Conservation (phyloP, 371 early-diverging fungal species). For the Mucor saturninus region DNA sequence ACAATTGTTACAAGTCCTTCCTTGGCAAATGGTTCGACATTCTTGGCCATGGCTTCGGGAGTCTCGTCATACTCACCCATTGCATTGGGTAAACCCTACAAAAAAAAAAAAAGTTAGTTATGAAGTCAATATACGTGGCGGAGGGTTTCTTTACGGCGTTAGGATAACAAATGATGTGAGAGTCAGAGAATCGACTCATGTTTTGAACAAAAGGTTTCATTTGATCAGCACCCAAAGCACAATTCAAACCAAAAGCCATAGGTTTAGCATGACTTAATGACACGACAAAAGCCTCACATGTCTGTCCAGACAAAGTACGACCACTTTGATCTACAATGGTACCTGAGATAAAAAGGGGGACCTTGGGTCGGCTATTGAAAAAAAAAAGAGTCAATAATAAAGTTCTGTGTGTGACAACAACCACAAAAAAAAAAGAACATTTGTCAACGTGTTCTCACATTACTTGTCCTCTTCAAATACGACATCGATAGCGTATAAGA, state of each 20-base stretch:
- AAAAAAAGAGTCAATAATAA: not conserved
- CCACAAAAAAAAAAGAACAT: not conserved
- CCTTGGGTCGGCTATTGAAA: constrained; percentile 62
- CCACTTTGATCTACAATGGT: constrained; percentile 97
- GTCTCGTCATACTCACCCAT: constrained; percentile 91
- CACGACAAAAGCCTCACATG: constrained; percentile 93
- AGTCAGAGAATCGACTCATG: constrained; percentile 80
- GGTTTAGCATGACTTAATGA: constrained; percentile 82
- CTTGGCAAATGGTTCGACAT: constrained; percentile 84
- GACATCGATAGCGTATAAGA: constrained; percentile 86
- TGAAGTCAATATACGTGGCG: not conserved
- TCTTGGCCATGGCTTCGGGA: constrained; percentile 83
- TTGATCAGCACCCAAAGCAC: constrained; percentile 93
- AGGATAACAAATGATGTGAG: constrained; percentile 91
- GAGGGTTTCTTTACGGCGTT: constrained; percentile 73
- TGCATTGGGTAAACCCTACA: constrained; percentile 77
- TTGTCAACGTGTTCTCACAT: not conserved
- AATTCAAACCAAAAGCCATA: constrained; percentile 92
- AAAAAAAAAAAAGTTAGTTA: not conserved
- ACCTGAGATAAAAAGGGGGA: constrained; percentile 91
- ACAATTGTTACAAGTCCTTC: constrained; percentile 92
- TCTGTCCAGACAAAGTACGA: constrained; percentile 94
- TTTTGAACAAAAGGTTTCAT: constrained; percentile 94
- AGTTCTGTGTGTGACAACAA: too few relatives aligned
- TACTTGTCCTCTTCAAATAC: constrained; percentile 77